A percentile compares a stretch with the other conserved stretches of the same genome.
Evolutionary conservation across 129 eudicot species (phyloP).

Genomic region (Helianthus tuberosus): DNA sequence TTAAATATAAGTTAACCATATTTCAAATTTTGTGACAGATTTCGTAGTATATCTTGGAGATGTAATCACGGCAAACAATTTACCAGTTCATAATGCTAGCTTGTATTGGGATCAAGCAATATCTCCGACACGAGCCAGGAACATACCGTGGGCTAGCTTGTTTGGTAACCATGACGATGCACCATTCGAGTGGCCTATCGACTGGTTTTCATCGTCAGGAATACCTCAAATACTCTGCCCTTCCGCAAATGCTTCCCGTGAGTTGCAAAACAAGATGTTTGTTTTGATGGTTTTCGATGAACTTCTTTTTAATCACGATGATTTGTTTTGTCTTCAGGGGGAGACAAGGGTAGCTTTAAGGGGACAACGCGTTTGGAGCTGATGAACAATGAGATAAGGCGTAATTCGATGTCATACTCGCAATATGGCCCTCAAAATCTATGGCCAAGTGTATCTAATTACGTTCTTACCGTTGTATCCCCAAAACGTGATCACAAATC

Average conservation of each 20-base stretch:
- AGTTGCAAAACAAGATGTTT: conserved; percentile 5
- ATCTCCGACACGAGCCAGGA: conserved; percentile 71
- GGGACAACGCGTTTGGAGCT: conserved; percentile 86
- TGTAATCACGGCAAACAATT: conserved; percentile 92
- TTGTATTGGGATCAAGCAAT: conserved; percentile 86
- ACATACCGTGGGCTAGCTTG: conserved; percentile 85
- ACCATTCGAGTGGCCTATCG: conserved; percentile 87
- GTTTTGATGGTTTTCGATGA: background rate
- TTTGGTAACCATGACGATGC: conserved; percentile 98
- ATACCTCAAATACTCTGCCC: conserved; percentile 73
- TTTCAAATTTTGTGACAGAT: conserved; percentile 45
- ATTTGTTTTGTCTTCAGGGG: conserved; percentile 34
- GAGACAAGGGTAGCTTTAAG: conserved; percentile 61
- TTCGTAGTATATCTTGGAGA: conserved; percentile 95
- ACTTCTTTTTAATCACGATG: background rate
- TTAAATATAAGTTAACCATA: background rate
- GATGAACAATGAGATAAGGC: conserved; percentile 58
- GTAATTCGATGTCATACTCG: conserved; percentile 52
- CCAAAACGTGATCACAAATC: conserved; percentile 33
- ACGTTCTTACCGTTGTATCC: conserved; percentile 66
- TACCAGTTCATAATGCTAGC: conserved; percentile 74
- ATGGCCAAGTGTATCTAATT: conserved; percentile 95
- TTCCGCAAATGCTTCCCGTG: conserved; percentile 32
- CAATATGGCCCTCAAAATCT: conserved; percentile 64
- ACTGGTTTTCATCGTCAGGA: conserved; percentile 80